phyloP scores from a whole-genome alignment of 352 stramenopile species.

The Pythium apleroticum region DNA sequence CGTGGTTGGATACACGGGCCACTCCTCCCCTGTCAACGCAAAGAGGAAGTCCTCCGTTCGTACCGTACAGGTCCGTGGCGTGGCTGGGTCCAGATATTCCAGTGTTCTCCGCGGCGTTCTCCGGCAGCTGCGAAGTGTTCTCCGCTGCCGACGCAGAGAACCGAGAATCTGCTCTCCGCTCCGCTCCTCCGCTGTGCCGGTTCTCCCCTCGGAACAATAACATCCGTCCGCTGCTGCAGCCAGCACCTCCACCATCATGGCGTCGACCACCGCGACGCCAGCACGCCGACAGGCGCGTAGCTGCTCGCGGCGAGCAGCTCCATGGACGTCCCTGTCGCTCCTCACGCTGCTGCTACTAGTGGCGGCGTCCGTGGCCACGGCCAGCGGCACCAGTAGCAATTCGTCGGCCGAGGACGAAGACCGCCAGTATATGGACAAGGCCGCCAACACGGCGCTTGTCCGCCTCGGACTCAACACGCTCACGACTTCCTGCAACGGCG shows the following conservation, averaged over 20 bases:
- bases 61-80: not conserved
- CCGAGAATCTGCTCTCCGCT: not conserved
- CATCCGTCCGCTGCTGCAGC: too few species aligned
- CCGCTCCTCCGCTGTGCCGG: not conserved
- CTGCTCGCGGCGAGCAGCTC: not conserved
- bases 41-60: not conserved
- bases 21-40: not conserved
- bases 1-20: not conserved
- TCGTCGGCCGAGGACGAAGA: slow-evolving; percentile 4
- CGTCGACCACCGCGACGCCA: not conserved
- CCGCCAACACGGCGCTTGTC: slow-evolving; percentile 19
- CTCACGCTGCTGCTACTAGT: not conserved
- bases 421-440: slow-evolving; percentile 22
- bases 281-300: not conserved
- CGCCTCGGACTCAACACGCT: slow-evolving; percentile 53
- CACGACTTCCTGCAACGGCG: slow-evolving; percentile 75
- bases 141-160: not conserved
- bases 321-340: not conserved
- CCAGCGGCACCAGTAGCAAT: slow-evolving; percentile 1
- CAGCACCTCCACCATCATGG: not conserved
- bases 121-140: not conserved
- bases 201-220: slow-evolving; percentile 11
- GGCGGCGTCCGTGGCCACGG: not conserved
- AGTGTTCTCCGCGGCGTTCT: not conserved
- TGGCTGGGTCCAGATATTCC: not conserved